Evolutionary conservation across 169 alveolate genomes (phyloP).

Genomic region (Plasmodium adleri): DNA sequence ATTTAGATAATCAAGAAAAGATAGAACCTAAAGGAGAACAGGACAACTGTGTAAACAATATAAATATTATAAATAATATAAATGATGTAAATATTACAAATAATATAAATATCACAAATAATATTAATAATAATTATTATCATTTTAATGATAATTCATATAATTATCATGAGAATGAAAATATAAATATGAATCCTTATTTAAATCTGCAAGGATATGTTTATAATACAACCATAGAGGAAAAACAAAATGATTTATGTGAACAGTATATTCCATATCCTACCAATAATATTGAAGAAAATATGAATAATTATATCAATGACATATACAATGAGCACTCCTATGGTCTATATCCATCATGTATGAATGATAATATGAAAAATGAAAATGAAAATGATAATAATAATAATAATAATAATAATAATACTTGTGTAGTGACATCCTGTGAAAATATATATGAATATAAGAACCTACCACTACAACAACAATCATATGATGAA

Average conservation of each 20-base stretch:
- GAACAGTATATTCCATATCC: no score
- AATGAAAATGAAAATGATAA: not conserved
- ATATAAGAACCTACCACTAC: no score
- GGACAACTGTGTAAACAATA: not conserved
- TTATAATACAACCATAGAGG: no score
- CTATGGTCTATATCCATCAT: no score
- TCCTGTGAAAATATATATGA: not conserved
- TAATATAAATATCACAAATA: not conserved
- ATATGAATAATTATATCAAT: no score
- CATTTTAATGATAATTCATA: not conserved
- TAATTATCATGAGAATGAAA: not conserved
- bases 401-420: not conserved
- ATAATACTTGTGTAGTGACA: not conserved
- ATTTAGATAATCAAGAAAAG: slow-evolving; percentile 9
- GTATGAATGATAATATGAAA: not conserved
- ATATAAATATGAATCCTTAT: not conserved
- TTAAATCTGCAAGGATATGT: no score
- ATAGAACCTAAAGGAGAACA: not conserved
- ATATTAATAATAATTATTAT: not conserved
- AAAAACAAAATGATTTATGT: no score
- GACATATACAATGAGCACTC: no score
- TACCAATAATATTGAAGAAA: no score
- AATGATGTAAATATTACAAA: not conserved
- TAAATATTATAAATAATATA: not conserved
- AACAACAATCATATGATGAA: not conserved